Base-by-base conservation (phyloP, 495 filamentous ascomycete genomes). In the Choiromyces venosus region DNA sequence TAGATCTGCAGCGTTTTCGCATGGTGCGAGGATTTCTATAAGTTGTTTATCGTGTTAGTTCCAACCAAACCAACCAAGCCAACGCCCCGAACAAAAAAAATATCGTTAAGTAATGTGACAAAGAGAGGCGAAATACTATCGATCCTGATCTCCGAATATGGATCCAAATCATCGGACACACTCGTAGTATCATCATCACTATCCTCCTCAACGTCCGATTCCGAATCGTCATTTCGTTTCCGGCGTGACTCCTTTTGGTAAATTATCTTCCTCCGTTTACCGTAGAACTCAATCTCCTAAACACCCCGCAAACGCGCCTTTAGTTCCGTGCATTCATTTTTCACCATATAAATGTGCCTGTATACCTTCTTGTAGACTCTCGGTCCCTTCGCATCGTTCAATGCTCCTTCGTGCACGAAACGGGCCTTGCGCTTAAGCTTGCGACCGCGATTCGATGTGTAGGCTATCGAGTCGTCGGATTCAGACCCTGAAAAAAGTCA, bases 381-480 rank as follows among this genome's bases (percentile, higher is more conserved):
- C 35, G 91, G 89, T 2, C 92, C 89, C 66, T 86, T 87, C 2
- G 91, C 85, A 66, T 88, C 87, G 39, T 91, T 88, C 73, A 95
- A 83, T 65, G 89, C 88, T 56, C 92, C 92, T 80, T 92, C 88
- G 71, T 89, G 90, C 64, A 96, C 88, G 83, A 91, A 92, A 81
- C 88, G 87, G 61, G 93, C 90, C 80, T 91, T 91, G 78, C 87
- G 91, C 83, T 92, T 92, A 72, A 98, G 87, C 82, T 97, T 99
- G 82, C 97, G 92, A 66, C 92, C 93, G 79, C 94, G 92, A 82
- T 97, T 98, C 10, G 91, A 93, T 69, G 88, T 88, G 80, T 89
- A 87, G 61, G 88, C 87, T 79, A 95, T 92, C 64, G 89, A 87
- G 75, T 92, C 91, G 82, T 97, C 95, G 33, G 92, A 92, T 79